These are phyloP conservation scores for Globisporangium orthogonon DNA, from an alignment of 352 stramenopile genomes.

Conservation along the genomic window DNA sequence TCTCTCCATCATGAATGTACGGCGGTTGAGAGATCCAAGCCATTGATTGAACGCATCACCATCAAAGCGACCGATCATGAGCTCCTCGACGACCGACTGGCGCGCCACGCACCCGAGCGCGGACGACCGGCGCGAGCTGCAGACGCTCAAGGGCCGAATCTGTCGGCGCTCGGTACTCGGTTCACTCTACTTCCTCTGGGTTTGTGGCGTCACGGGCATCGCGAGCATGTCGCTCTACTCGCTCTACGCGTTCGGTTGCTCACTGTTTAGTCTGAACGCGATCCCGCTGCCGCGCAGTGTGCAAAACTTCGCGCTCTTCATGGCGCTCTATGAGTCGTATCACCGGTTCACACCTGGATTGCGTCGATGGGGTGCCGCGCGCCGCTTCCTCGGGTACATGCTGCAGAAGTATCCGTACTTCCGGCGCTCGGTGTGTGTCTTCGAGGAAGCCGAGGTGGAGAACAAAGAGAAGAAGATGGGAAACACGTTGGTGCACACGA, in stretches of 20 bases:
- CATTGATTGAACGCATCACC: too few relatives aligned
- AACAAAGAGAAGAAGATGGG: neutral
- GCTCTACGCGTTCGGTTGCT: constrained; percentile 11
- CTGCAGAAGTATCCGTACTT: constrained; percentile 35
- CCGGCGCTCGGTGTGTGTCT: constrained; percentile 22
- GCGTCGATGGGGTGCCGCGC: constrained; percentile 23
- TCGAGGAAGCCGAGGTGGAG: constrained; percentile 14
- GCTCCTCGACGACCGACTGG: neutral
- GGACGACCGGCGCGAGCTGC: constrained; percentile 19
- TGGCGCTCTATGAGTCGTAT: constrained; percentile 43
- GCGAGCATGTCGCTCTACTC: constrained; percentile 21
- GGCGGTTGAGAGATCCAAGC: too few relatives aligned
- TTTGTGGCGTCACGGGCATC: constrained; percentile 19
- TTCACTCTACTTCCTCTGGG: constrained; percentile 26
- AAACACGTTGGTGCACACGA: too few relatives aligned
- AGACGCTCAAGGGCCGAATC: constrained; percentile 20
- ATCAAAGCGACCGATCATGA: neutral
- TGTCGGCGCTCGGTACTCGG: constrained; percentile 26
- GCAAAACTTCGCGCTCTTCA: constrained; percentile 23
- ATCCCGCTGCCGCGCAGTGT: constrained; percentile 9
- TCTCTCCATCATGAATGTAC: too few relatives aligned
- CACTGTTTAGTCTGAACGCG: constrained; percentile 12
- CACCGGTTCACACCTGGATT: constrained; percentile 18
- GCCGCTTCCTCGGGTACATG: constrained; percentile 15
- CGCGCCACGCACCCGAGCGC: constrained; percentile 1